These are phyloP conservation scores for Chenopodium formosanum DNA, from an alignment of 148 eudicot species.

Conservation along the genomic window DNA sequence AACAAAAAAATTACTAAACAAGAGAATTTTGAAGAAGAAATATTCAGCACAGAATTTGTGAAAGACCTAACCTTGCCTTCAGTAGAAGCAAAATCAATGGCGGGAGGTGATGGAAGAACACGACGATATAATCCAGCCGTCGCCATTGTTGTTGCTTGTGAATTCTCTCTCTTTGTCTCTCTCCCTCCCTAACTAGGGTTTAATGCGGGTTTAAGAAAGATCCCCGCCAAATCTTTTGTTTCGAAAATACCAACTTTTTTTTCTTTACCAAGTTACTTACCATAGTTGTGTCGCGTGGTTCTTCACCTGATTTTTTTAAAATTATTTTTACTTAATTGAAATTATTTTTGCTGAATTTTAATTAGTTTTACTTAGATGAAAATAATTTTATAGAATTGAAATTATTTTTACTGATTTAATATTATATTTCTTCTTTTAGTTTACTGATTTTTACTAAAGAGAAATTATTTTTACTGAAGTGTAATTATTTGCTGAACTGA, in stretches of 20 bases:
- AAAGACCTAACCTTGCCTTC: constrained; percentile 58
- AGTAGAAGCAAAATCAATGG: constrained; percentile 71
- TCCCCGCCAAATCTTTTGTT: constrained; percentile 5
- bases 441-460: no score
- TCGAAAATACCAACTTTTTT: neutral
- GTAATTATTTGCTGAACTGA: no score
- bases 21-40: neutral
- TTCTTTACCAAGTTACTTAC: no score
- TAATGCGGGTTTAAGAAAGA: neutral
- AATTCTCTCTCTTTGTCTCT: constrained; percentile 5
- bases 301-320: no score
- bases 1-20: neutral
- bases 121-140: constrained; percentile 78
- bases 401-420: no score
- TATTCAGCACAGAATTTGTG: neutral
- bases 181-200: constrained; percentile 21
- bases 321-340: no score
- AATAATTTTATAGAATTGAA: no score
- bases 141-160: constrained; percentile 41
- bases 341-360: no score
- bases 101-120: constrained; percentile 86
- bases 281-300: no score
- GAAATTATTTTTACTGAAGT: no score
- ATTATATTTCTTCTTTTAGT: no score
- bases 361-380: no score